Evolutionary conservation across 495 filamentous ascomycete species (phyloP), one percentile per base, ranked within the genome.

Genomic region (Emericellopsis terricola): DNA sequence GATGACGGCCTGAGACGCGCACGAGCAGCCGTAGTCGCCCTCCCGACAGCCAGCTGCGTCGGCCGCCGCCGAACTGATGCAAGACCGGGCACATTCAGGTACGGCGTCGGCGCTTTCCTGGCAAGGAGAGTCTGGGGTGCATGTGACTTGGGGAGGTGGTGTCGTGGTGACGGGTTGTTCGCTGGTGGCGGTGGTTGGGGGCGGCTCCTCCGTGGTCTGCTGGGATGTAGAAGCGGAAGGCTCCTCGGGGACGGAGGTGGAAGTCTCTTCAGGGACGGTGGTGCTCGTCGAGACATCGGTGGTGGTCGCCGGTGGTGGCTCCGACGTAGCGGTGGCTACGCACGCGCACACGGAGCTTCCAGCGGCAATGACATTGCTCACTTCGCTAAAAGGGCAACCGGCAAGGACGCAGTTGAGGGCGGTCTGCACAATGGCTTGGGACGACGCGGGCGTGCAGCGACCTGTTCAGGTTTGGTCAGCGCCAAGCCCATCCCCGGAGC

Each of bases 1-100:
- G 19, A 40, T 40, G 13, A 19, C 27, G 3, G 14, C 26, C 13
- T 15, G 17, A 5, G 17, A 16, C 27, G 8, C 9, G 19, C 38
- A 40, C 13, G 31, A 33, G 28, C 38, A 40, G 8, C 18, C 4
- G 26, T 40, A 40, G 38, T 35, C 38, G 6, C 2, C 13, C 15
- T 19, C 19, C 13, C 27, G 14, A 19, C 38, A 40, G 15, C 26
- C 32, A 6, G 33, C 38, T 15, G 20, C 16, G 24, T 16, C 36
- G 27, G 24, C 31, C 8, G 38, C 38, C 5, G 38, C 38, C 2
- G 32, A 35, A 8, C 23, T 15, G 19, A 36, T 26, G 27, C 38
- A 40, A 3, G 5, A 2, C 1, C 17, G 29, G n/a, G 38, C 38
- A 28, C 38, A 40, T n/a, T 7, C 9, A 10, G 18, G 10, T 3